Conservation (phyloP, 371 early-diverging fungal genomes). For the Coemansia sp. region DNA sequence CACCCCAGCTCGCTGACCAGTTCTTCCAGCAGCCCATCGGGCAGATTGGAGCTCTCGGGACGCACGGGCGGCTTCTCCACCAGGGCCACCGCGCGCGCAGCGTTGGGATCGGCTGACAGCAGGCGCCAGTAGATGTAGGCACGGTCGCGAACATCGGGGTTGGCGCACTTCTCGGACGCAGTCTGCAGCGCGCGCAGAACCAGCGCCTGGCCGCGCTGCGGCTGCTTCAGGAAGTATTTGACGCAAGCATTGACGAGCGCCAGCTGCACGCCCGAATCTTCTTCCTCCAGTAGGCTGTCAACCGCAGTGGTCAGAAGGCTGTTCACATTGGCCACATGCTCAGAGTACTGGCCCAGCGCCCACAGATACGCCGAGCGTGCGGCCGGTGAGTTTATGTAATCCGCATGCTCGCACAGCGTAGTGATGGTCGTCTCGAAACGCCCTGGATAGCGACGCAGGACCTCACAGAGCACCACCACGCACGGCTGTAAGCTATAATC, state of each 20-base stretch:
- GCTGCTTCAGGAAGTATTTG: conserved; percentile 87
- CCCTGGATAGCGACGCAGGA: conserved; percentile 91
- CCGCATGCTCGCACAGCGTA: conserved; percentile 85
- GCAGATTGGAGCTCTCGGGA: conserved; percentile 54
- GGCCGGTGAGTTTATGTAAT: conserved; percentile 87
- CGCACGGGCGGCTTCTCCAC: conserved; percentile 59
- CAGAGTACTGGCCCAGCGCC: conserved; percentile 97
- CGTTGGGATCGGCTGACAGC: conserved; percentile 88
- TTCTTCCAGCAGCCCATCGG: conserved; percentile 71
- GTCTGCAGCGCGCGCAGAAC: conserved; percentile 84
- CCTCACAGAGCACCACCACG: conserved; percentile 90
- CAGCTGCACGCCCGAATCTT: conserved; percentile 73
- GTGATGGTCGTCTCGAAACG: conserved; percentile 85
- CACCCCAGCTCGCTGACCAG: conserved; percentile 81
- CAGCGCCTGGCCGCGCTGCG: conserved; percentile 82
- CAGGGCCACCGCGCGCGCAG: conserved; percentile 70
- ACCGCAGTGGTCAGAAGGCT: conserved; percentile 77
- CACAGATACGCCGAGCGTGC: conserved; percentile 92
- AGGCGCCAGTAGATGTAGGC: conserved; percentile 96
- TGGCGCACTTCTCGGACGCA: conserved; percentile 87
- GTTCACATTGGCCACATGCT: conserved; percentile 82
- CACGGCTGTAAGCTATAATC: conserved; percentile 92
- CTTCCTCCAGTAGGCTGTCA: conserved; percentile 66
- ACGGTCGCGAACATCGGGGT: conserved; percentile 94
- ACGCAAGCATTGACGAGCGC: conserved; percentile 85